These are phyloP conservation scores for Leccinum boreale DNA, from an alignment of 768 basidiomycete species.

Conservation along the genomic window DNA sequence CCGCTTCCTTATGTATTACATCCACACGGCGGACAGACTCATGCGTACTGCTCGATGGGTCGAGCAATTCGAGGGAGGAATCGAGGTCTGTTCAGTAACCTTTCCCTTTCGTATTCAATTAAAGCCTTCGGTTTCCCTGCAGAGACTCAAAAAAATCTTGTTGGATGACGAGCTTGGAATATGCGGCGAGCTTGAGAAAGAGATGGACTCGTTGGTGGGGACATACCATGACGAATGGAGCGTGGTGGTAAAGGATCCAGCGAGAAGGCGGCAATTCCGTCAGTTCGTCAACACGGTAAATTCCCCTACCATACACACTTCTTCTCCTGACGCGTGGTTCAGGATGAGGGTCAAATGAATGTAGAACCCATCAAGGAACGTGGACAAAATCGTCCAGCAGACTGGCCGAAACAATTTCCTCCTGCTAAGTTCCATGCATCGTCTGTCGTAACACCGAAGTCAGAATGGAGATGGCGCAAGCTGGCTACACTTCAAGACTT, in stretches of 20 bases:
- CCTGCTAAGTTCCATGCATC: slow-evolving; percentile 42
- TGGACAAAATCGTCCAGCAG: slow-evolving; percentile 59
- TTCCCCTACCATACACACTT: neutral
- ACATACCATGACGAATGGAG: slow-evolving; percentile 74
- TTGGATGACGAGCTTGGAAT: slow-evolving; percentile 72
- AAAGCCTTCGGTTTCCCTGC: neutral
- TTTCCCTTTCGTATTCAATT: neutral
- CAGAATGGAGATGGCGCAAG: slow-evolving; percentile 55
- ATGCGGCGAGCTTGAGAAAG: slow-evolving; percentile 60
- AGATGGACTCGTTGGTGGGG: slow-evolving; percentile 63
- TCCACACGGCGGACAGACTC: slow-evolving; percentile 67
- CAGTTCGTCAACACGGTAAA: slow-evolving; percentile 64
- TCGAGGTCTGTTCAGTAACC: slow-evolving; percentile 42
- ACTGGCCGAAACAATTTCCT: slow-evolving; percentile 61
- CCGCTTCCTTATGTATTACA: slow-evolving; percentile 66
- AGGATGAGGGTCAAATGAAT: neutral
- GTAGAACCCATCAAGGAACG: slow-evolving; percentile 51
- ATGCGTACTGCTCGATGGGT: slow-evolving; percentile 74
- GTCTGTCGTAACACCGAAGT: slow-evolving; percentile 41
- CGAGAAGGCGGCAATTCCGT: slow-evolving; percentile 47
- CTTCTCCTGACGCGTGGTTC: neutral
- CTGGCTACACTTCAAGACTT: slow-evolving; percentile 50
- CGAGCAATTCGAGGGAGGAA: slow-evolving; percentile 64
- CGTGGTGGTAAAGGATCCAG: slow-evolving; percentile 53
- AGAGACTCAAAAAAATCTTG: slow-evolving; percentile 62